phyloP scores from a whole-genome alignment of 2,329 filamentous ascomycete species.

The Diaporthe citri region DNA sequence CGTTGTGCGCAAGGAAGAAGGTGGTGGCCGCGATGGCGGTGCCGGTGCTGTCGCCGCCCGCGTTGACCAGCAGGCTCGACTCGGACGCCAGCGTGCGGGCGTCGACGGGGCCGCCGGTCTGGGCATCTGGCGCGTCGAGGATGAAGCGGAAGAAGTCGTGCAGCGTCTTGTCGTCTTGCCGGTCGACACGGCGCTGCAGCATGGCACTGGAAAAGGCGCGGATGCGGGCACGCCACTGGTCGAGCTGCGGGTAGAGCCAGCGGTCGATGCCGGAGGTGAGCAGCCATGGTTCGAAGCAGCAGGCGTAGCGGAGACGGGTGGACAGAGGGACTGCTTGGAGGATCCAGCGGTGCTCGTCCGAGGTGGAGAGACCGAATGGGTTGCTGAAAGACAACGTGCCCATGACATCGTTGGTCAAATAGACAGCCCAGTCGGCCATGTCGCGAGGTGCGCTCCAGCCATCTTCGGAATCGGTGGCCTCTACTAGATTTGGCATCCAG shows the following conservation, averaged over 20 bases:
- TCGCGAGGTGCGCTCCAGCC: slow-evolving; percentile 12
- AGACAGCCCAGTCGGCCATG: slow-evolving; percentile 10
- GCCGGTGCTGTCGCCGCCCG: slow-evolving; percentile 43
- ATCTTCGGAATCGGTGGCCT: slow-evolving; percentile 1
- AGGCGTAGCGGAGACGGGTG: slow-evolving; percentile 5
- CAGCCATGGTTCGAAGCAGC: background rate
- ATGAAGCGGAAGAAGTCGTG: slow-evolving; percentile 21
- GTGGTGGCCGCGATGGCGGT: slow-evolving; percentile 33
- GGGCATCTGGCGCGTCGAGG: background rate
- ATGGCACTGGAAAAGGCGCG: background rate
- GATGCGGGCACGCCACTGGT: slow-evolving; percentile 3
- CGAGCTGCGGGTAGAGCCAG: slow-evolving; percentile 18
- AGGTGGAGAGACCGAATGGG: slow-evolving; percentile 14
- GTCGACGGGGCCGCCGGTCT: slow-evolving; percentile 4
- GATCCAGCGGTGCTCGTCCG: slow-evolving; percentile 16
- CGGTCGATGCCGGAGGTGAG: slow-evolving; percentile 10
- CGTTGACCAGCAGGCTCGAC: slow-evolving; percentile 37
- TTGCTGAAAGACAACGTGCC: background rate
- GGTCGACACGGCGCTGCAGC: slow-evolving; percentile 1
- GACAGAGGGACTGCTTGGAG: background rate
- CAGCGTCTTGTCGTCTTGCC: slow-evolving; percentile 4
- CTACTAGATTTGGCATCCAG: slow-evolving; percentile 7
- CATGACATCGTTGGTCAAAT: slow-evolving; percentile 5
- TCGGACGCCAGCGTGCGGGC: slow-evolving; percentile 4
- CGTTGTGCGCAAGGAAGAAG: slow-evolving; percentile 13